Conservation (phyloP, 768 basidiomycete genomes). For the Tylopilus plumbeoviolaceoides region DNA sequence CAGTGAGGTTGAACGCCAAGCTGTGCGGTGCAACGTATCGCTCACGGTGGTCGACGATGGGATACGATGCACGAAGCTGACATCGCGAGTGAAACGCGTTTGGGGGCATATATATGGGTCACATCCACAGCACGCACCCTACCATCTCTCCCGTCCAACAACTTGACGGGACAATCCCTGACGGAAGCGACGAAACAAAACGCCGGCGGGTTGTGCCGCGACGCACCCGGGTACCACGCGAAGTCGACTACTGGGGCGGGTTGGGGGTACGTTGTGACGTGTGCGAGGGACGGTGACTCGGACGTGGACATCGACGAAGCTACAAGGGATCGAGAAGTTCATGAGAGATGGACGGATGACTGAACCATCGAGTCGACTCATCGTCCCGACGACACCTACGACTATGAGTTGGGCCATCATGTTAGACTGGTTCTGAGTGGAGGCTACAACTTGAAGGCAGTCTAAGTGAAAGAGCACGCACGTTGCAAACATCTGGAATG, state of each 20-base stretch:
- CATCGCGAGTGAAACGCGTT: background rate
- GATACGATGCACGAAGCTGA: conserved; percentile 90
- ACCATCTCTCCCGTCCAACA: conserved; percentile 77
- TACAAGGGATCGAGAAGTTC: background rate
- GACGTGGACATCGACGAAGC: background rate
- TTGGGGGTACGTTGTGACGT: conserved; percentile 40
- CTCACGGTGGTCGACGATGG: conserved; percentile 92
- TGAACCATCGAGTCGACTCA: background rate
- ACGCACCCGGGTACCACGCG: conserved; percentile 82
- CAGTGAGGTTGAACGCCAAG: conserved; percentile 70
- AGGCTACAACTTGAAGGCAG: background rate
- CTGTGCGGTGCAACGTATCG: conserved; percentile 83
- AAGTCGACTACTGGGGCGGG: conserved; percentile 74
- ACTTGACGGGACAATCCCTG: conserved; percentile 78
- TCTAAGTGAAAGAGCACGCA: conserved; percentile 18
- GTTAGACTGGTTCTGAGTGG: background rate
- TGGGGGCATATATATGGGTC: no score
- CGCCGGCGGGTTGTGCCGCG: conserved; percentile 48
- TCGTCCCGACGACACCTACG: background rate
- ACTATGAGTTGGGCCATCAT: background rate
- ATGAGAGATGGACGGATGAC: background rate
- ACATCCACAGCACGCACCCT: conserved; percentile 44
- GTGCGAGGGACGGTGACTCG: conserved; percentile 6
- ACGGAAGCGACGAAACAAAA: conserved; percentile 86
- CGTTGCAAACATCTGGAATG: conserved; percentile 53